phyloP scores from a whole-genome alignment of 345 rosid species.

The Murraya paniculata region DNA sequence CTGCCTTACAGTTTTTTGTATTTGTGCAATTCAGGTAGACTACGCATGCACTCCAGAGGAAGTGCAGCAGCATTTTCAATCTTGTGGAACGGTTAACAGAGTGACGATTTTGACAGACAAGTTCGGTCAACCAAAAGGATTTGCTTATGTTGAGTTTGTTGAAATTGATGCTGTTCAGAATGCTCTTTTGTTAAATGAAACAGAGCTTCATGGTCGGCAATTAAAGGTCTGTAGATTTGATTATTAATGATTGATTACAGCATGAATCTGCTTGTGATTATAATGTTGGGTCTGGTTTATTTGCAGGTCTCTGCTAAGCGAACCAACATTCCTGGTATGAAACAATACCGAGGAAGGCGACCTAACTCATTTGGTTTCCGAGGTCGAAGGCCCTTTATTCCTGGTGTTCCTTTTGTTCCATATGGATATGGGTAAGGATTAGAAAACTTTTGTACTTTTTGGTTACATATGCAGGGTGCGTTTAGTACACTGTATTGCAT shows the following conservation, averaged over 20 bases:
- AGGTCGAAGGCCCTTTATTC: slow-evolving; percentile 79
- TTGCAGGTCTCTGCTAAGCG: slow-evolving; percentile 90
- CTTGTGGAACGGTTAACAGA: slow-evolving; percentile 96
- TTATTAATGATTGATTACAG: neutral
- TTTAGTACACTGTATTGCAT: too few species aligned
- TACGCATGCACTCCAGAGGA: slow-evolving; percentile 98
- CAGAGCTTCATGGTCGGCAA: slow-evolving; percentile 96
- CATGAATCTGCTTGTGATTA: neutral
- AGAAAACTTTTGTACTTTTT: slow-evolving; percentile 6
- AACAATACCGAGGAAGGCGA: slow-evolving; percentile 87
- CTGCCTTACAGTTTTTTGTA: neutral
- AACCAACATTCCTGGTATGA: slow-evolving; percentile 96
- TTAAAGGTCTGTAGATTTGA: slow-evolving; percentile 56
- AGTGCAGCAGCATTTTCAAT: slow-evolving; percentile 98
- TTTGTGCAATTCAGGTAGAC: slow-evolving; percentile 68
- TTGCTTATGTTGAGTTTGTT: slow-evolving; percentile 96
- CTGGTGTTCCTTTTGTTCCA: slow-evolving; percentile 62
- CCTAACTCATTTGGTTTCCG: slow-evolving; percentile 60
- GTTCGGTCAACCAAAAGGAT: slow-evolving; percentile 99
- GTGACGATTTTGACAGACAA: slow-evolving; percentile 98
- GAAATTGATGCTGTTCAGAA: slow-evolving; percentile 94
- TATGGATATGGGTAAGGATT: slow-evolving; percentile 75
- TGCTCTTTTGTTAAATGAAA: slow-evolving; percentile 88
- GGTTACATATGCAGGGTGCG: neutral
- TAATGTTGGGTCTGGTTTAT: slow-evolving; percentile 16